Conservation (phyloP, 352 stramenopile species). For the Phytophthora kernoviae region DNA sequence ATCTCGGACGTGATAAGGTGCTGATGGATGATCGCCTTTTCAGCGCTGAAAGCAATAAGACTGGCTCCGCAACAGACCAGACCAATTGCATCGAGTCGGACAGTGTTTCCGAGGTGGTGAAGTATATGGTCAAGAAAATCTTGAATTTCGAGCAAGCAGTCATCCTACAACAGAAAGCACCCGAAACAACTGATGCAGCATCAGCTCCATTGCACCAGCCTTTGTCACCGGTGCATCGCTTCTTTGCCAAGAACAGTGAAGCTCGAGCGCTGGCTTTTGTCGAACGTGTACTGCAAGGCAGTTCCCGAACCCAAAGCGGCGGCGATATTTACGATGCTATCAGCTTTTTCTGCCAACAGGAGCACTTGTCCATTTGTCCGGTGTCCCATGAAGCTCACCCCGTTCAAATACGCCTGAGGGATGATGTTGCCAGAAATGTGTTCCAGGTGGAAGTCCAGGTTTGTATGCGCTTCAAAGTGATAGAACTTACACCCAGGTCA, state of each 20-base stretch:
- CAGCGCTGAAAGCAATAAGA: constrained; percentile 18
- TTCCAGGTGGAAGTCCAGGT: constrained; percentile 71
- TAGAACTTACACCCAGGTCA: constrained; percentile 48
- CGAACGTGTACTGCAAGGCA: constrained; percentile 70
- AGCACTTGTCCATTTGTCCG: constrained; percentile 64
- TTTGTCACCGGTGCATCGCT: constrained; percentile 39
- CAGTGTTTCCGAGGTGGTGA: constrained; percentile 61
- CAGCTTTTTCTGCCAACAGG: constrained; percentile 71
- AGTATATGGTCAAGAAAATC: constrained; percentile 57
- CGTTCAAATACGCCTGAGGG: constrained; percentile 43
- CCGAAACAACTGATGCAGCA: constrained; percentile 4
- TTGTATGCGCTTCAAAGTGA: constrained; percentile 78
- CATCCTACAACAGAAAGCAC: neutral
- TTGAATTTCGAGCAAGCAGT: constrained; percentile 44
- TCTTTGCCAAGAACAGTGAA: constrained; percentile 45
- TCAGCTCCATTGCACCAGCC: constrained; percentile 11
- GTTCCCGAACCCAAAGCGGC: constrained; percentile 73
- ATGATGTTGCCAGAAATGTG: constrained; percentile 25
- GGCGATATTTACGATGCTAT: constrained; percentile 86
- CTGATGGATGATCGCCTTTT: constrained; percentile 63
- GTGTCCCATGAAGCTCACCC: constrained; percentile 68
- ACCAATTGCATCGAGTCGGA: constrained; percentile 25
- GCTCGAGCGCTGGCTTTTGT: constrained; percentile 68
- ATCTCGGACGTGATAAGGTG: constrained; percentile 72
- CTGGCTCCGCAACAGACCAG: constrained; percentile 2